Conservation (phyloP, 257 asterid species). For the Verbena officinalis region DNA sequence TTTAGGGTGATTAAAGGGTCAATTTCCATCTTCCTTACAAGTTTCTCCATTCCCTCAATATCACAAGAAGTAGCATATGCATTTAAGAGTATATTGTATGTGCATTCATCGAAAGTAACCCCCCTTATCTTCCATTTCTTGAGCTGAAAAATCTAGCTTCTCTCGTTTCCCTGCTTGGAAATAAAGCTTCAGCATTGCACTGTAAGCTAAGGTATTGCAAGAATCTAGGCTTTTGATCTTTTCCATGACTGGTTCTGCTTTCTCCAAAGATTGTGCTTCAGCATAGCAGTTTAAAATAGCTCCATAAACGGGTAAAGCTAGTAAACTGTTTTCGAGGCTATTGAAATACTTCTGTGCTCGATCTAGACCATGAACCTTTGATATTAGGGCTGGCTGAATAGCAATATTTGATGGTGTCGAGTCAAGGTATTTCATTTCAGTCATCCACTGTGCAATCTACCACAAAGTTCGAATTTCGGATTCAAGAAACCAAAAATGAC, state of each 20-base stretch:
- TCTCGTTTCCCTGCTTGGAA: constrained; percentile 31
- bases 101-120: constrained; percentile 20
- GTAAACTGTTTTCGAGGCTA: constrained; percentile 20
- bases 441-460: constrained; percentile 36
- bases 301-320: constrained; percentile 14
- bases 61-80: constrained; percentile 39
- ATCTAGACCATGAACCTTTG: constrained; percentile 35
- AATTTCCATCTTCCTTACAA: constrained; percentile 52
- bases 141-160: constrained; percentile 36
- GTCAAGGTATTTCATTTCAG: constrained; percentile 17
- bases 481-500: too few species aligned
- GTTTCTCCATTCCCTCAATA: constrained; percentile 44
- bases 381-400: constrained; percentile 30
- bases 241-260: constrained; percentile 36
- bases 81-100: constrained; percentile 40
- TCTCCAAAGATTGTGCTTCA: constrained; percentile 21
- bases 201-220: constrained; percentile 23
- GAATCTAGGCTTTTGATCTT: constrained; percentile 16
- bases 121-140: constrained; percentile 53
- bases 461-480: too few species aligned
- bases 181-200: constrained; percentile 47
- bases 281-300: constrained; percentile 35
- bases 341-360: constrained; percentile 33
- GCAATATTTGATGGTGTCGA: constrained; percentile 20
- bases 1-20: constrained; percentile 36